These are phyloP conservation scores for Aaosphaeria arxii DNA, from an alignment of 2,329 filamentous ascomycete species.

Conservation along the genomic window DNA sequence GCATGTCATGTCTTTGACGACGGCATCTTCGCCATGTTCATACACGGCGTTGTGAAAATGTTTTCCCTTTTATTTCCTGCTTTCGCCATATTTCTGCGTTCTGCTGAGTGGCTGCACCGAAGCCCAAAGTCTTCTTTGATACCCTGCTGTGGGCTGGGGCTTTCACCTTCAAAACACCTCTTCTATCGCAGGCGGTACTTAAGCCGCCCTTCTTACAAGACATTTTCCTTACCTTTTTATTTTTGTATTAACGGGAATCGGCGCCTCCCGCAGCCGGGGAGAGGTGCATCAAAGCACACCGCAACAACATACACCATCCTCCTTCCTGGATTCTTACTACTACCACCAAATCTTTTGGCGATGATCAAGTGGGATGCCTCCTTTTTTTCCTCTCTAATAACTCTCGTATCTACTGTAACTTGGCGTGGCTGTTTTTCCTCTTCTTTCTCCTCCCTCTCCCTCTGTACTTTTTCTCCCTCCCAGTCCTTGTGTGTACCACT, in stretches of 20 bases:
- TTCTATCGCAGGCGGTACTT: conserved; percentile 3
- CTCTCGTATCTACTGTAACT: conserved; percentile 1
- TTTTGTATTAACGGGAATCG: no score
- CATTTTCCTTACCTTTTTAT: no score
- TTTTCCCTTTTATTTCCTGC: conserved; percentile 18
- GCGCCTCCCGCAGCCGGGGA: no score
- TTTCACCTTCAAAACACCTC: conserved; percentile 12
- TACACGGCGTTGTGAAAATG: conserved; percentile 38
- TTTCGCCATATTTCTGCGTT: conserved; percentile 16
- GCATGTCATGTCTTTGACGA: conserved; percentile 31
- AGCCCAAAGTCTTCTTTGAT: conserved; percentile 3
- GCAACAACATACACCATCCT: no score
- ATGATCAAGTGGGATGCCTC: no score
- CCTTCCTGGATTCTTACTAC: no score
- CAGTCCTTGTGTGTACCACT: conserved; percentile 4
- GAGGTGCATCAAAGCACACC: no score
- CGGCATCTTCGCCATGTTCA: conserved; percentile 25
- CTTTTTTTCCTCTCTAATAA: background rate
- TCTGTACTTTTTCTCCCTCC: background rate
- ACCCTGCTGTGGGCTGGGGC: conserved; percentile 17
- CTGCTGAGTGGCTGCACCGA: conserved; percentile 27
- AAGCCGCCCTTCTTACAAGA: background rate
- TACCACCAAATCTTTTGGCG: no score
- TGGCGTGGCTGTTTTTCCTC: conserved; percentile 3
- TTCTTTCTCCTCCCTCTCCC: conserved; percentile 2